A percentile compares a stretch with the other conserved stretches of the same genome.
Evolutionary conservation across 2,329 filamentous ascomycete genomes (phyloP).

Genomic region (Parascedosporium putredinis): DNA sequence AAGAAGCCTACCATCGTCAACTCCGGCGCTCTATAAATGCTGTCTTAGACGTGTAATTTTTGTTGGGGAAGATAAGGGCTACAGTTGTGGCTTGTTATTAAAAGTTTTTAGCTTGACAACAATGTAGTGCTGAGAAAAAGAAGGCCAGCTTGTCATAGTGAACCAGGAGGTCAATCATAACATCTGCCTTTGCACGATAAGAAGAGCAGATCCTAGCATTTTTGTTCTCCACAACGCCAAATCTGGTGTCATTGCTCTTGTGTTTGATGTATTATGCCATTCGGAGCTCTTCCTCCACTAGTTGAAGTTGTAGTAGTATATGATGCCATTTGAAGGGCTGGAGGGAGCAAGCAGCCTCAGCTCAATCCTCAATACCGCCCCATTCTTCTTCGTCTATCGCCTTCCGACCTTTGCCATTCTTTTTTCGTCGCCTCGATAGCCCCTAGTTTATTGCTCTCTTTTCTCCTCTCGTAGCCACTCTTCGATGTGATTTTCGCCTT

Average conservation of each 20-base stretch:
- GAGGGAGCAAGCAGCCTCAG: neutral
- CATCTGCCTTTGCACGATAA: neutral
- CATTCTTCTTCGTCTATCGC: slow-evolving; percentile 25
- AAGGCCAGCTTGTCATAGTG: neutral
- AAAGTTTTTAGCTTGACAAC: neutral
- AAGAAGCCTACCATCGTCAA: slow-evolving; percentile 49
- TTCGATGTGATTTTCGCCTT: slow-evolving; percentile 68
- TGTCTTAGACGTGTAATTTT: slow-evolving; percentile 5
- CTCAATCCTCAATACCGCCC: slow-evolving; percentile 34
- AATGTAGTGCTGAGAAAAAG: neutral
- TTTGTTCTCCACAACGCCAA: neutral
- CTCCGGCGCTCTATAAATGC: slow-evolving; percentile 38
- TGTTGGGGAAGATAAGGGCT: too few relatives aligned
- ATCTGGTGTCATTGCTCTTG: neutral
- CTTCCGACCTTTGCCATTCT: slow-evolving; percentile 33
- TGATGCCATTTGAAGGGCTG: neutral
- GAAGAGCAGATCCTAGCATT: neutral
- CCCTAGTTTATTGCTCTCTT: slow-evolving; percentile 55
- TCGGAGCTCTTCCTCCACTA: too few relatives aligned
- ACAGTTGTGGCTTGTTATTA: slow-evolving; percentile 3
- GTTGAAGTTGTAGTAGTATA: neutral
- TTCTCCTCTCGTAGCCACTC: slow-evolving; percentile 62
- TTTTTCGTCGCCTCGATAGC: slow-evolving; percentile 53
- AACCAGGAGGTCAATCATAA: slow-evolving; percentile 3
- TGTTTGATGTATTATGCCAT: too few relatives aligned